Base-by-base conservation (phyloP, 2,329 filamentous ascomycete genomes). In the Scytalidium lignicola region DNA sequence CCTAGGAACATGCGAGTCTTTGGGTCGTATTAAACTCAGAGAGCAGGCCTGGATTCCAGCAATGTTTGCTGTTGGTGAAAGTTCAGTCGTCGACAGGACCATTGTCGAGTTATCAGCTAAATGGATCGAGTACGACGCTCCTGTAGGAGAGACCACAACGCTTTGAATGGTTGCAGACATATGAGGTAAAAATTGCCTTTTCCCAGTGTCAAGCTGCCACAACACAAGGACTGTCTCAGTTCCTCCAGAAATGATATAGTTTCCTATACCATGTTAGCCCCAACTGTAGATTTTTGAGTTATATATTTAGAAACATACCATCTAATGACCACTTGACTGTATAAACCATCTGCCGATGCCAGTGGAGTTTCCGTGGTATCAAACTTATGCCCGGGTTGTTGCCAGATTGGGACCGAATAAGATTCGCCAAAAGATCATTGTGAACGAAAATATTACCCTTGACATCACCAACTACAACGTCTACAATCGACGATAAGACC, bases 211-310 rank as follows among this genome's bases (percentile, higher is more conserved):
- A 50, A 96, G 74, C 68, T 99, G 93, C 91, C 91, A 97, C 26
- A 96, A 73, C 8, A 96, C 88, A 40, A 99, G 74, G 18, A 90
- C 87, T 7, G 90, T 91, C 69, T 99, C 93, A 19, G 83, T 82
- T 26, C 93, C 93, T 62, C 93, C 93, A 49, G 93, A 97, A 46
- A 99, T 85, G 51, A 99, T 71, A 66, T 99, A 99, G 64, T 96
- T 90, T 45, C 89, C 88, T 93, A 57, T 44, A 39, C 41, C 43
- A 19, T 43, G 60, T 72, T 53, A 72, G 71, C 56, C 42, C 26
- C 45, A 41, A 21, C 21, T 12, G 9, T 8, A 13, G 39, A 37
- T 26, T 26, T 26, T 26, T 26, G 6, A 26, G 23, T 26, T 6
- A 26, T 6, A 5, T 6, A 26, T 26, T 10, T n/a, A n/a, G n/a